Evolutionary conservation across 1,284 basidiomycete genomes (phyloP), one percentile per base, ranked within the genome.

Genomic region (Dichomitus squalens): DNA sequence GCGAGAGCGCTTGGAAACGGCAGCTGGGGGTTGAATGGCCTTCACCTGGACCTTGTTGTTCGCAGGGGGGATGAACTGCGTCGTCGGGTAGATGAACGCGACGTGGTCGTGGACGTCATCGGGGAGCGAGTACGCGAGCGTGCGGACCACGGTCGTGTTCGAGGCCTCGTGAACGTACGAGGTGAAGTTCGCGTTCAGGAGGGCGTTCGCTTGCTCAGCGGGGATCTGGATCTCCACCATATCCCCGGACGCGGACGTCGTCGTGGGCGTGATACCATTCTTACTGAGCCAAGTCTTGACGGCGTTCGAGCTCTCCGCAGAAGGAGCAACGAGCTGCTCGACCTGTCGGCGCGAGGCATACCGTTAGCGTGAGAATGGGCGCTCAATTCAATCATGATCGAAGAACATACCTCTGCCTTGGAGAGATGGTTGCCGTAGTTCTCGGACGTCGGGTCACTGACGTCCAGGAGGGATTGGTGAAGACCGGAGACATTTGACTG

Each of bases 41-140:
- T 53, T 52, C n/a, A 60, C 46, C 18, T 47, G 47, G 18, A 52
- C 40, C 43, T 57, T 58, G 35, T 54, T 57, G 16, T 39, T 53
- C 18, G 58, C 56, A 14, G 61, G 61, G 2, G 61, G 58, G 34
- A 63, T 63, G 53, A 63, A 63, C 67, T 68, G 59, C 31, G 65
- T 70, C 0, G 75, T 76, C 3, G 77, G 77, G 57, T 77, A 75
- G n/a, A 79, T 64, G 14, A 76, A 66, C 4, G 73, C 65, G 39
- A 79, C 59, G 59, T 76, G 73, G 9, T 65, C 65, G 35, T 69
- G 53, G 12, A 79, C 64, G 41, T 67, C 67, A 0, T 64, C 59
- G 3, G 77, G 77, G 29, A 79, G 63, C 4, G 76, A 76, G 68
- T 78, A 78, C 2, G 71, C 63, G 34, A 78, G 68, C 6, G 77